These are phyloP conservation scores for Syncephalis fuscata DNA, from an alignment of 371 early-diverging fungal genomes.

Conservation along the genomic window DNA sequence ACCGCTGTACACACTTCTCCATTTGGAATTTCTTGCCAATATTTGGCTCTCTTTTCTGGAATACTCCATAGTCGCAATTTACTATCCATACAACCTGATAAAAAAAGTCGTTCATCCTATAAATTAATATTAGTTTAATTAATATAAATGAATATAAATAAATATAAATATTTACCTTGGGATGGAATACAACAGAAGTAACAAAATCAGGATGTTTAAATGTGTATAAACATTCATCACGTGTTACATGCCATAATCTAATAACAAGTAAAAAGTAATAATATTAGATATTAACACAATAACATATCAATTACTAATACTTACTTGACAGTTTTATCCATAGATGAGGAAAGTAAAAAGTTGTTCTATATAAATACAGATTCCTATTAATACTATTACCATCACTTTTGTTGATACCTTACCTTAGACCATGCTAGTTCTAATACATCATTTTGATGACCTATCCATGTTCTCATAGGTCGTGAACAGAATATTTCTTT, in stretches of 20 bases:
- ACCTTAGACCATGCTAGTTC: slow-evolving; percentile 71
- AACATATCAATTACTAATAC: no score
- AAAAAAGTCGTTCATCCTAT: slow-evolving; percentile 59
- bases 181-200: slow-evolving; percentile 66
- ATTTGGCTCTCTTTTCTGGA: slow-evolving; percentile 49
- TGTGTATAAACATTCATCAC: slow-evolving; percentile 51
- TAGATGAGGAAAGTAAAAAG: slow-evolving; percentile 64
- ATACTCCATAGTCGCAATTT: slow-evolving; percentile 72
- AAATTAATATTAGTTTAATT: no score
- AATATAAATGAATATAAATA: slow-evolving; percentile 5
- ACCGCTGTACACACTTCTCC: slow-evolving; percentile 58
- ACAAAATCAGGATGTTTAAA: slow-evolving; percentile 67
- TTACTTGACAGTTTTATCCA: slow-evolving; percentile 63
- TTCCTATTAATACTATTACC: not conserved
- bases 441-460: slow-evolving; percentile 53
- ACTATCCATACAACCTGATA: slow-evolving; percentile 68
- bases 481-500: slow-evolving; percentile 32
- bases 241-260: slow-evolving; percentile 67
- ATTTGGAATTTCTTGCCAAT: slow-evolving; percentile 52
- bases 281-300: no score
- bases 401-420: slow-evolving; percentile 4
- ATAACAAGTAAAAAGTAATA: not conserved
- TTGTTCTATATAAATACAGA: slow-evolving; percentile 20
- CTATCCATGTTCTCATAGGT: slow-evolving; percentile 45
- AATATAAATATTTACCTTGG: no score